Conservation (phyloP, 2,329 filamentous ascomycete genomes). For the Aureobasidium sp. region DNA sequence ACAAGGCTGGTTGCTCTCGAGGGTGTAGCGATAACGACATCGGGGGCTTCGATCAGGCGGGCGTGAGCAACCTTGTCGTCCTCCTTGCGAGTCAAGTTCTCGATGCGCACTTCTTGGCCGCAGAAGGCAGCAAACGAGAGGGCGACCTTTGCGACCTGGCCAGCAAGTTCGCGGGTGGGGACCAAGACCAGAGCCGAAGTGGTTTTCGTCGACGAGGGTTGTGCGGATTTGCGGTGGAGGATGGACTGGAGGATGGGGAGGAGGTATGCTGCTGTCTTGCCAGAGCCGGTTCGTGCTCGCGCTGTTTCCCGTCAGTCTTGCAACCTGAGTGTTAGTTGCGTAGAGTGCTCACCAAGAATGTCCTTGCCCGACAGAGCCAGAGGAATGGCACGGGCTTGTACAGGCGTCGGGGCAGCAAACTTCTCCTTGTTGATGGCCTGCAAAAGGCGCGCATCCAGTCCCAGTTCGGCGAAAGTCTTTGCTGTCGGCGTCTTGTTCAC, state of each 20-base stretch:
- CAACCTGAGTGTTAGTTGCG: not conserved
- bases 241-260: conserved; percentile 81
- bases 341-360: conserved; percentile 50
- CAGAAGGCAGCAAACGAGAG: conserved; percentile 73
- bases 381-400: conserved; percentile 82
- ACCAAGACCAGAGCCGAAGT: conserved; percentile 82
- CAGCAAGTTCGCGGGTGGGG: conserved; percentile 86
- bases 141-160: conserved; percentile 76
- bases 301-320: conserved; percentile 39
- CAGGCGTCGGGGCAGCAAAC: conserved; percentile 77
- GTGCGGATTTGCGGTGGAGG: conserved; percentile 65
- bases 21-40: conserved; percentile 86
- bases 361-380: conserved; percentile 80
- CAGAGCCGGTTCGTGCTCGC: conserved; percentile 88
- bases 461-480: conserved; percentile 62
- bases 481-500: conserved; percentile 5
- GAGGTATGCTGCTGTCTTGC: conserved; percentile 94
- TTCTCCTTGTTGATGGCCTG: conserved; percentile 78
- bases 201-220: conserved; percentile 33
- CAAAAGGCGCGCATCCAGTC: conserved; percentile 74
- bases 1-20: conserved; percentile 73
- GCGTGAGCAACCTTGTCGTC: conserved; percentile 82
- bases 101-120: conserved; percentile 68
- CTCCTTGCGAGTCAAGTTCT: conserved; percentile 85
- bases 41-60: conserved; percentile 73